Base-by-base conservation (phyloP, 1,139 yeast species). In the Yamadazyma conglobata region DNA sequence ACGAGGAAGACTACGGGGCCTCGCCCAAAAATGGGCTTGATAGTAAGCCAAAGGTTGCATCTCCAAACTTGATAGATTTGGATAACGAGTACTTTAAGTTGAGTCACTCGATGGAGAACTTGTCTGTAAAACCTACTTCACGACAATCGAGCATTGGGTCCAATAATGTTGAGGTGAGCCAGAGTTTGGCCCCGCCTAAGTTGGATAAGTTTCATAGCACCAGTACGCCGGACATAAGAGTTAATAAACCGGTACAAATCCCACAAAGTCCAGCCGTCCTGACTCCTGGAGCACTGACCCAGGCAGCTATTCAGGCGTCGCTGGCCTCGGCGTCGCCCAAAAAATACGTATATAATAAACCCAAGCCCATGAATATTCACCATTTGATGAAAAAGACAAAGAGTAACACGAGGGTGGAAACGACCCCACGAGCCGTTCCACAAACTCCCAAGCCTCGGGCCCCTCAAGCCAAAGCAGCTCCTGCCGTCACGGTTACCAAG, bases 361-460 rank as follows among this genome's bases (percentile, higher is more conserved):
- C 74, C 3, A 56, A 63, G 39, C 73, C 73, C 1, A 38, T 67
- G 34, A 62, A 67, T 38, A 51, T 66, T 16, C 49, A 47, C 29
- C 50, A 54, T 14, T 44, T 62, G 27, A 62, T 64, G 68, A 59
- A 58, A 27, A 22, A 28, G 11, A 22, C 39, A 15, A n/a, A n/a
- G n/a, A n/a, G n/a, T n/a, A 22, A 21, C 13, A 25, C 26, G n/a
- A 29, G 31, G n/a, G 22, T 12, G 10, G 10, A 19, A 19, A n/a
- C 20, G 34, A 19, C 34, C 30, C 25, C 27, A 27, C n/a, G 26
- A 19, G 10, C 34, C n/a, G 15, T 32, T 12, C 24, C 43, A 10
- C n/a, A 12, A 6, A 4, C 15, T 6, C 9, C 13, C 8, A 5
- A n/a, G 16, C 9, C 22, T 10, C 22, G 5, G 22, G 10, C 10